Conservation (phyloP, 768 basidiomycete genomes). For the Dacryopinax primogenitus region DNA sequence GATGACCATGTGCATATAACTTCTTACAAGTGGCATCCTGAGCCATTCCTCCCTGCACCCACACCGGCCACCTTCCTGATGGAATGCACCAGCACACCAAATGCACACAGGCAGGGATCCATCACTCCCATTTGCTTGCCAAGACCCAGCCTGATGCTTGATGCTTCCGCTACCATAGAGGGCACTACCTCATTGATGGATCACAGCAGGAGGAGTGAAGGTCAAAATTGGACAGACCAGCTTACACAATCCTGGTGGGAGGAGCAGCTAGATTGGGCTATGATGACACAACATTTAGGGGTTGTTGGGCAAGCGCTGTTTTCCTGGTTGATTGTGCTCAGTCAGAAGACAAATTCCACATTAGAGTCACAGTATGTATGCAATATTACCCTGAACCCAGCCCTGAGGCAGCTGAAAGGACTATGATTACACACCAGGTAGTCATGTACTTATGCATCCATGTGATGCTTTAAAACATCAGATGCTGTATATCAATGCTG, state of each 20-base stretch:
- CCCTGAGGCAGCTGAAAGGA: no score
- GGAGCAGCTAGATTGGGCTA: constrained; percentile 88
- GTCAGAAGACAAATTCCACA: neutral
- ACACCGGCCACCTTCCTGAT: neutral
- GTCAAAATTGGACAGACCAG: constrained; percentile 91
- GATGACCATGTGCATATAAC: constrained; percentile 72
- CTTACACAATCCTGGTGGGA: constrained; percentile 80
- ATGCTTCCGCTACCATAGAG: constrained; percentile 31
- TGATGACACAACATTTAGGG: constrained; percentile 25
- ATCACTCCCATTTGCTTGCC: constrained; percentile 17
- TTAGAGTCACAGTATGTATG: no score
- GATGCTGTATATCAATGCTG: no score
- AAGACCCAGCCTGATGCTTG: constrained; percentile 55
- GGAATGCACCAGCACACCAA: neutral
- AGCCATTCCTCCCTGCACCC: constrained; percentile 68
- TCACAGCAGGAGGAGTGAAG: constrained; percentile 12
- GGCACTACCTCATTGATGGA: constrained; percentile 14
- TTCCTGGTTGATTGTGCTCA: neutral
- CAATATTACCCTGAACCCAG: no score
- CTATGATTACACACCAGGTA: no score
- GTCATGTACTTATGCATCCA: no score
- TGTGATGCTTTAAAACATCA: no score
- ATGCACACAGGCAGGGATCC: neutral
- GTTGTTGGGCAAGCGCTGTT: no score
- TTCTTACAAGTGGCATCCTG: constrained; percentile 99